Percentiles rank a stretch among this genome's conserved stretches.
phyloP scores from a whole-genome alignment of 2,329 filamentous ascomycete species.

The Ophiocordyceps sinensis region DNA sequence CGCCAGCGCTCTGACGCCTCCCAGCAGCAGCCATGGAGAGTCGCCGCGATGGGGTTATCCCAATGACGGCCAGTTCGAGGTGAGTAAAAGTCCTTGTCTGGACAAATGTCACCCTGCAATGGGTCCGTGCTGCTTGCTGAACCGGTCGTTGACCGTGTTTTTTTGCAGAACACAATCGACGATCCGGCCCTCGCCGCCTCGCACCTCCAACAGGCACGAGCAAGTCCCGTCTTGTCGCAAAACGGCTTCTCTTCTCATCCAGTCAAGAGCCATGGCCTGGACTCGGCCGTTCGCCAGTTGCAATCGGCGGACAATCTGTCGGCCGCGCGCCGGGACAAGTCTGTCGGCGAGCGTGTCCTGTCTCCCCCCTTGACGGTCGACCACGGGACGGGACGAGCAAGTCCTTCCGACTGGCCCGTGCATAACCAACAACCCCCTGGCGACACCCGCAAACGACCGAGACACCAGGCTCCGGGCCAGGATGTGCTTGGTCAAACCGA shows the following conservation, averaged over 20 bases:
- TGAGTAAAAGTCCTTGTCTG: constrained; percentile 12
- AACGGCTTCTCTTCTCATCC: constrained; percentile 9
- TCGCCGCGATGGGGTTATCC: constrained; percentile 28
- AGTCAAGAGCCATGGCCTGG: constrained; percentile 8
- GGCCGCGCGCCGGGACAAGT: constrained; percentile 9
- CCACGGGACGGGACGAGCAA: constrained; percentile 7
- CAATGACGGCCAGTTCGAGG: constrained; percentile 18
- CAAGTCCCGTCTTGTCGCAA: constrained; percentile 6
- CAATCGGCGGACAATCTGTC: constrained; percentile 20
- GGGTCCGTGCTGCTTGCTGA: background rate
- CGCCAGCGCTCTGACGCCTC: constrained; percentile 31
- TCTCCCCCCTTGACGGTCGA: constrained; percentile 12
- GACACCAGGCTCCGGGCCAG: constrained; percentile 11
- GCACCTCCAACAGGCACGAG: constrained; percentile 5
- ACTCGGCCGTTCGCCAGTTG: constrained; percentile 19
- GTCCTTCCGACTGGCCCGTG: constrained; percentile 4
- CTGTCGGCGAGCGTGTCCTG: constrained; percentile 8
- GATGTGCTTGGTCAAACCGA: constrained; percentile 27
- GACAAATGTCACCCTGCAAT: background rate
- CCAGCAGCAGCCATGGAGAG: constrained; percentile 34
- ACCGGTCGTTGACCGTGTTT: background rate
- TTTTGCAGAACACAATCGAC: constrained; percentile 3
- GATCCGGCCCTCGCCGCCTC: constrained; percentile 3
- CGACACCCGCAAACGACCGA: constrained; percentile 11
- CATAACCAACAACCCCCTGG: constrained; percentile 8